phyloP scores from a whole-genome alignment of 2,329 filamentous ascomycete genomes.

The Falciphora oryzae region DNA sequence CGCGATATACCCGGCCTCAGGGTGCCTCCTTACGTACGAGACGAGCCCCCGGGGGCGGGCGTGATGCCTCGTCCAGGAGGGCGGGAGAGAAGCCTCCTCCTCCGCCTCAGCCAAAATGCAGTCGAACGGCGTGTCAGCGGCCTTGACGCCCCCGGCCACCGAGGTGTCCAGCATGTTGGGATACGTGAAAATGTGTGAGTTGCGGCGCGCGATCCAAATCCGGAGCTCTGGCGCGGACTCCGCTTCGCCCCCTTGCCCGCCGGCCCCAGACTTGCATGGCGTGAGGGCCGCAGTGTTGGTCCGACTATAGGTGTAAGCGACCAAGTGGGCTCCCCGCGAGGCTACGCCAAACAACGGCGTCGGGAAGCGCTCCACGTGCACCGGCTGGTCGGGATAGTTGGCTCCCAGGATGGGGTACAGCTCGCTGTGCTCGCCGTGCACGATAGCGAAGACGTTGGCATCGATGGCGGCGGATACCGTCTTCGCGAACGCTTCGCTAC shows the following conservation, averaged over 20 bases:
- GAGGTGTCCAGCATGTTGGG: constrained; percentile 67
- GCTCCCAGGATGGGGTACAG: not conserved
- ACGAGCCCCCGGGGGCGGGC: constrained; percentile 53
- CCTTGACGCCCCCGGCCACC: constrained; percentile 67
- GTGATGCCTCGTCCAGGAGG: constrained; percentile 46
- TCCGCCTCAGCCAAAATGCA: constrained; percentile 61
- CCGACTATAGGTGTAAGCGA: too few relatives aligned
- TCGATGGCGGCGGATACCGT: not conserved
- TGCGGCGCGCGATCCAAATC: constrained; percentile 64
- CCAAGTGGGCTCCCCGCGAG: constrained; percentile 49
- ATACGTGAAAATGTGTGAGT: constrained; percentile 61
- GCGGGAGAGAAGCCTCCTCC: constrained; percentile 65
- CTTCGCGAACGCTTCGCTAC: too few relatives aligned
- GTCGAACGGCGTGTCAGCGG: constrained; percentile 57
- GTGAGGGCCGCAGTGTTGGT: constrained; percentile 24
- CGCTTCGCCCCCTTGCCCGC: too few relatives aligned
- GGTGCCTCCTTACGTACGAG: constrained; percentile 61
- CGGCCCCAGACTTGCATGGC: constrained; percentile 19
- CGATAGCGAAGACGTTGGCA: not conserved
- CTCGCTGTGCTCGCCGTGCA: not conserved
- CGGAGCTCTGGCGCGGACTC: constrained; percentile 30
- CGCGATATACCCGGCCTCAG: constrained; percentile 55
- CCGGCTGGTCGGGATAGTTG: constrained; percentile 12
- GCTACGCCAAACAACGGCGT: constrained; percentile 56
- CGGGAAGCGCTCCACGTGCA: constrained; percentile 36